Percentiles rank a stretch among this genome's conserved stretches.
Conservation (phyloP, 768 basidiomycete genomes). For the Boletus fagicola region DNA sequence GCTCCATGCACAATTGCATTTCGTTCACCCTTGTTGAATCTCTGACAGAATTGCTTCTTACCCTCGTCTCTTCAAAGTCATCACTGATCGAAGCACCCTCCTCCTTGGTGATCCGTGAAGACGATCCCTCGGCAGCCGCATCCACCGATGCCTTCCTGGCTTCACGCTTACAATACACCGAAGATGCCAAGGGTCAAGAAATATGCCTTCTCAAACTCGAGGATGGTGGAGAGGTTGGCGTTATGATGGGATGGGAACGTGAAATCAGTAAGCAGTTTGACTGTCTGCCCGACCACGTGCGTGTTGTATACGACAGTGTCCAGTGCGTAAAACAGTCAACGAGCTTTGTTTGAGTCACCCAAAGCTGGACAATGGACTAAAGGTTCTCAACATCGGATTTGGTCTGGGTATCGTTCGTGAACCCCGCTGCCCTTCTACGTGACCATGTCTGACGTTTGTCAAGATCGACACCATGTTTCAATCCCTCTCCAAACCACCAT, state of each 20-base stretch:
- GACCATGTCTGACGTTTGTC: constrained; percentile 4
- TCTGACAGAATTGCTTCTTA: constrained; percentile 64
- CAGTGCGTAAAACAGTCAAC: constrained; percentile 77
- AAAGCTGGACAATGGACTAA: constrained; percentile 46
- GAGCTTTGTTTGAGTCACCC: constrained; percentile 56
- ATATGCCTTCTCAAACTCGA: constrained; percentile 68
- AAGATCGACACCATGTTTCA: constrained; percentile 88
- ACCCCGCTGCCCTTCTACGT: not conserved
- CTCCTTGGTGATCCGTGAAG: constrained; percentile 43
- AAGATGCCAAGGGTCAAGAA: constrained; percentile 74
- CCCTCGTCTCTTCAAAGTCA: constrained; percentile 53
- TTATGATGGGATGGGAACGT: constrained; percentile 99
- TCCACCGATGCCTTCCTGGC: constrained; percentile 70
- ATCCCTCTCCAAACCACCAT: constrained; percentile 52
- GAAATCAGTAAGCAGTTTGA: constrained; percentile 58
- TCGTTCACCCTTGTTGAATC: constrained; percentile 6
- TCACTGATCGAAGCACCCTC: constrained; percentile 25
- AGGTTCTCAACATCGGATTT: constrained; percentile 88
- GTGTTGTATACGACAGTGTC: constrained; percentile 22
- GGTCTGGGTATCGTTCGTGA: constrained; percentile 82
- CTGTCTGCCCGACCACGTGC: not conserved
- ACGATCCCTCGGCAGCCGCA: constrained; percentile 55
- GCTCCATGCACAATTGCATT: constrained; percentile 22
- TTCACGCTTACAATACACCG: constrained; percentile 64
- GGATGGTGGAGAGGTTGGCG: constrained; percentile 78